These are phyloP conservation scores for Encephalitozoon romaleae DNA, from an alignment of 371 early-diverging fungal genomes.

Conservation along the genomic window DNA sequence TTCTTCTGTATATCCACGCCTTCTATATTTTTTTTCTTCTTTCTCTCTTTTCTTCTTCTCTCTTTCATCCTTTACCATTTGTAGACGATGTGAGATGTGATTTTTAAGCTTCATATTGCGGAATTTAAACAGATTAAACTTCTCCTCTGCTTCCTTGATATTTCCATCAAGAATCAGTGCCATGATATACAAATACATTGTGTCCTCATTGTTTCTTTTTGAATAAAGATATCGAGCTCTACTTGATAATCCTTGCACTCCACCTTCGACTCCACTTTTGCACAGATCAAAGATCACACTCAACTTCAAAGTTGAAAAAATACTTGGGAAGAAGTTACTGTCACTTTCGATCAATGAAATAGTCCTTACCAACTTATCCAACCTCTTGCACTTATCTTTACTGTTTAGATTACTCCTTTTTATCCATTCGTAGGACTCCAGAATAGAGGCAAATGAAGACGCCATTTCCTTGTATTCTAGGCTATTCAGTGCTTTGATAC, in stretches of 20 bases:
- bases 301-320: background rate
- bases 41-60: constrained; percentile 18
- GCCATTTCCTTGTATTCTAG: background rate
- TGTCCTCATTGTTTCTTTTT: background rate
- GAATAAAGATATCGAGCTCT: background rate
- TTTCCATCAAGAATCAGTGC: background rate
- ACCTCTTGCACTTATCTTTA: background rate
- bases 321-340: constrained; percentile 13
- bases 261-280: background rate
- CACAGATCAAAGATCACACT: constrained; percentile 5
- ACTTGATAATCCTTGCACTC: background rate
- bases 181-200: constrained; percentile 9
- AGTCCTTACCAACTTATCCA: background rate
- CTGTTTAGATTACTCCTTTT: background rate
- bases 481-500: background rate
- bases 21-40: constrained; percentile 19
- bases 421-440: background rate
- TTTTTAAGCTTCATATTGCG: background rate
- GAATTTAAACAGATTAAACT: background rate
- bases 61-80: constrained; percentile 23
- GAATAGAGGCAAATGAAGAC: background rate
- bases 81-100: constrained; percentile 4
- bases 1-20: constrained; percentile 4
- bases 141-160: background rate
- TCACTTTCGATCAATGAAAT: background rate